Conservation (phyloP, 2,329 filamentous ascomycete genomes). For the Stachybotrys elegans region DNA sequence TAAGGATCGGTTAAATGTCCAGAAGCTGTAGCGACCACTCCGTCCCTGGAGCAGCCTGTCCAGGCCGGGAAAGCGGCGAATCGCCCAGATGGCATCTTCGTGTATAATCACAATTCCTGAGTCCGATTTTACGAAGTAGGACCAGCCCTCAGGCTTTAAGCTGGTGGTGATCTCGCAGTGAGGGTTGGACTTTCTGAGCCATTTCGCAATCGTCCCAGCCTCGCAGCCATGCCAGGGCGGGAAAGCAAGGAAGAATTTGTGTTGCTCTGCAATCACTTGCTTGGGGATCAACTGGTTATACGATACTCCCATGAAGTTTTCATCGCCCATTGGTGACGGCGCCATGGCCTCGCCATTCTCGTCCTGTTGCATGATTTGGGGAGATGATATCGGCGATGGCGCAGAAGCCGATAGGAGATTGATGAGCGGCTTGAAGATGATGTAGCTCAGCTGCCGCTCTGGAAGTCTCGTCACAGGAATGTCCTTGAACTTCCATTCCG, state of each 20-base stretch:
- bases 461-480: no score
- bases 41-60: conserved; percentile 23
- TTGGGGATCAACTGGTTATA: conserved; percentile 26
- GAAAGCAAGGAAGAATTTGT: conserved; percentile 44
- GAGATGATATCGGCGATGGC: no score
- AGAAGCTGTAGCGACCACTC: conserved; percentile 26
- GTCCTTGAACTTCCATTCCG: no score
- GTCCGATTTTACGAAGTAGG: conserved; percentile 29
- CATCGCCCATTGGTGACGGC: not conserved
- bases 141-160: conserved; percentile 40
- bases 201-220: conserved; percentile 34
- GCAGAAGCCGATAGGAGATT: no score
- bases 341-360: no score
- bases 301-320: conserved; percentile 24
- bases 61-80: conserved; percentile 35
- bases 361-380: no score
- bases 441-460: no score
- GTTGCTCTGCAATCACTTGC: conserved; percentile 7
- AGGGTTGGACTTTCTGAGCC: conserved; percentile 35
- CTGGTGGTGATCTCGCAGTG: conserved; percentile 37
- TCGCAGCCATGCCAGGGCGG: conserved; percentile 30
- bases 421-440: no score
- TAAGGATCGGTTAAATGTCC: conserved; percentile 32
- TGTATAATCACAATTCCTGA: conserved; percentile 38
- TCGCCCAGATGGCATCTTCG: conserved; percentile 30